A percentile compares a stretch with the other conserved stretches of the same genome.
These are phyloP conservation scores for Angomonas ambiguus DNA, from an alignment of 208 protist species.

Conservation along the genomic window DNA sequence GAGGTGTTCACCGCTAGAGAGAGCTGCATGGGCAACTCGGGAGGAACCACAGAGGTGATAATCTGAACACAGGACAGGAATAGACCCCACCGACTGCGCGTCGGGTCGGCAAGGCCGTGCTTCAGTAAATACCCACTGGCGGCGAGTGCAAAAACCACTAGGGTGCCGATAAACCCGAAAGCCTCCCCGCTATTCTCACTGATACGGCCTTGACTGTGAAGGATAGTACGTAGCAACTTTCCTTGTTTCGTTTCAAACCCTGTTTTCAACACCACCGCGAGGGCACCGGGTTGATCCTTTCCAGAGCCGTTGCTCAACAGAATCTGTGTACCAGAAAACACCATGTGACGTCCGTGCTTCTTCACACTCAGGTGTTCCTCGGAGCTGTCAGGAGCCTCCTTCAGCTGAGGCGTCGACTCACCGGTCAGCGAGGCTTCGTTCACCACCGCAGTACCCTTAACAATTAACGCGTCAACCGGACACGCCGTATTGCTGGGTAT, in stretches of 20 bases:
- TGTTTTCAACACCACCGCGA: conserved; percentile 97
- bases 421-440: conserved; percentile 99
- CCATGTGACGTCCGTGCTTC: conserved; percentile 88
- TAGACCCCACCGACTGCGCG: conserved; percentile 93
- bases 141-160: conserved; percentile 96
- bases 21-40: conserved; percentile 99
- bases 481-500: conserved; percentile 74
- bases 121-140: conserved; percentile 95
- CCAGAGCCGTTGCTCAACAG: conserved; percentile 83
- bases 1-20: conserved; percentile 98
- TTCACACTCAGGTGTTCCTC: conserved; percentile 74
- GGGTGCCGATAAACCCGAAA: conserved; percentile 95
- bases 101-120: conserved; percentile 76
- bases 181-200: conserved; percentile 95
- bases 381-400: conserved; percentile 83
- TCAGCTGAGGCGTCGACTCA: conserved; percentile 98
- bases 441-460: conserved; percentile 94
- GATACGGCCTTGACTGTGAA: conserved; percentile 91
- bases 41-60: conserved; percentile 98
- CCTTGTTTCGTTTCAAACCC: conserved; percentile 98
- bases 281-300: conserved; percentile 25
- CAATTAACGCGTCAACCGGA: conserved; percentile 94
- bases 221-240: conserved; percentile 92
- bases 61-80: conserved; percentile 98
- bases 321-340: conserved; percentile 94